These are phyloP conservation scores for Lablab purpureus DNA, from an alignment of 306 rosid genomes.

Conservation along the genomic window DNA sequence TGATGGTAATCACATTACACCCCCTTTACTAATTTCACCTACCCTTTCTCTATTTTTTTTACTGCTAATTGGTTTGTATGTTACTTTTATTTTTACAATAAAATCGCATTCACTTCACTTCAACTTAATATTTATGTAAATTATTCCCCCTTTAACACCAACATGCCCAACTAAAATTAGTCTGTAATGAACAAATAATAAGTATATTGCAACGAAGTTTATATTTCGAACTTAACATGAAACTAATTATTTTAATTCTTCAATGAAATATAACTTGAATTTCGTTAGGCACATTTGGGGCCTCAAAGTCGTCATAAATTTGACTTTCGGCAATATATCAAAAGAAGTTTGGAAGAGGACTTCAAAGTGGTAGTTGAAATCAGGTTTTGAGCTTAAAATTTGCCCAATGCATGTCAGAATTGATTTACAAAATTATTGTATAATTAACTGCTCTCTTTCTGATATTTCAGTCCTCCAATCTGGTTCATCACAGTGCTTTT, in stretches of 20 bases:
- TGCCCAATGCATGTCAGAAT: neutral
- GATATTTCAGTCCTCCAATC: conserved; percentile 1
- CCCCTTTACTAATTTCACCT: neutral
- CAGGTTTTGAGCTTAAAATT: conserved; percentile 12
- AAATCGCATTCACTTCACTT: neutral
- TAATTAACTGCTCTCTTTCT: neutral
- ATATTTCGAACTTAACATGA: neutral
- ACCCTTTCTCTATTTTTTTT: too few relatives aligned
- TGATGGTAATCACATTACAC: neutral
- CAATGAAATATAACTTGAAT: neutral
- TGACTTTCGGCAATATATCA: conserved; percentile 8
- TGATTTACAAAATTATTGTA: neutral
- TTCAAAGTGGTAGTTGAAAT: conserved; percentile 20
- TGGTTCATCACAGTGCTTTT: conserved; percentile 20
- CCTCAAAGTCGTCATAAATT: neutral
- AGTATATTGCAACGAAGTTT: neutral
- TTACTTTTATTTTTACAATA: too few relatives aligned
- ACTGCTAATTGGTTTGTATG: too few relatives aligned
- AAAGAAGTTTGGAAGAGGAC: conserved; percentile 19
- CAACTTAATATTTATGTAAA: too few relatives aligned
- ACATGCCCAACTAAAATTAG: too few relatives aligned
- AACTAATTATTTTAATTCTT: too few relatives aligned
- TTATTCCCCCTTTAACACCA: too few relatives aligned
- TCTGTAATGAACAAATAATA: too few relatives aligned
- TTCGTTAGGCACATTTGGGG: conserved; percentile 18